These are phyloP conservation scores for Candida neerlandica DNA, from an alignment of 1,139 yeast species.

Conservation along the genomic window DNA sequence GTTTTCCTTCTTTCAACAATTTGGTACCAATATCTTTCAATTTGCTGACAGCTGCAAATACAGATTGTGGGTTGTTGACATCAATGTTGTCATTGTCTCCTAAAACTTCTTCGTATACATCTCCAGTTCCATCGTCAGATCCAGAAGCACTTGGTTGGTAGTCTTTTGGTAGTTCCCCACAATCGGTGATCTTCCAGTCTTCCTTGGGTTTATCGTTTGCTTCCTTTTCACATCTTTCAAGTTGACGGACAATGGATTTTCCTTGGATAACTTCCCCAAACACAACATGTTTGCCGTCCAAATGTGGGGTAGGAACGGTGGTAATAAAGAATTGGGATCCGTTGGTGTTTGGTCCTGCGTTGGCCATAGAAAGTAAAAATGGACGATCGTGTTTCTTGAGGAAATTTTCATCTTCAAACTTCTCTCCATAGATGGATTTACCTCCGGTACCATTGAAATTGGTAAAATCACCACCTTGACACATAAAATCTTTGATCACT, in stretches of 20 bases:
- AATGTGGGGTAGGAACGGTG: constrained; percentile 79
- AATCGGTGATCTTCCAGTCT: constrained; percentile 71
- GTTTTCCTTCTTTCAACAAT: constrained; percentile 66
- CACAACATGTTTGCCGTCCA: constrained; percentile 95
- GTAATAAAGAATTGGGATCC: constrained; percentile 96
- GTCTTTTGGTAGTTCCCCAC: constrained; percentile 74
- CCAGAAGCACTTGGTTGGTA: constrained; percentile 43
- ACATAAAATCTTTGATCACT: constrained; percentile 88
- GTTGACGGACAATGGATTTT: constrained; percentile 72
- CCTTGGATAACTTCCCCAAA: constrained; percentile 90
- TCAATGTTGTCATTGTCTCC: constrained; percentile 75
- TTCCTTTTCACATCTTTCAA: constrained; percentile 72
- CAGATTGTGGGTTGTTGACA: constrained; percentile 58
- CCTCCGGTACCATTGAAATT: constrained; percentile 92
- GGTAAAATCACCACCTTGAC: constrained; percentile 97
- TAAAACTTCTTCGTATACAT: constrained; percentile 73
- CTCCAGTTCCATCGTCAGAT: constrained; percentile 82
- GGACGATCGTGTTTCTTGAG: constrained; percentile 76
- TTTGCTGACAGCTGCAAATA: constrained; percentile 63
- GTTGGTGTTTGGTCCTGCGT: constrained; percentile 92
- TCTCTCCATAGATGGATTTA: constrained; percentile 92
- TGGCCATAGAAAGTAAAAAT: constrained; percentile 92
- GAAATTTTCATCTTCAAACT: constrained; percentile 93
- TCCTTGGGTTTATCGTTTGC: constrained; percentile 63
- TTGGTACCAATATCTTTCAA: constrained; percentile 81